A percentile compares a stretch with the other conserved stretches of the same genome.
Evolutionary conservation across 441 rosid genomes (phyloP).

Genomic region (Rhodomyrtus psidioides): DNA sequence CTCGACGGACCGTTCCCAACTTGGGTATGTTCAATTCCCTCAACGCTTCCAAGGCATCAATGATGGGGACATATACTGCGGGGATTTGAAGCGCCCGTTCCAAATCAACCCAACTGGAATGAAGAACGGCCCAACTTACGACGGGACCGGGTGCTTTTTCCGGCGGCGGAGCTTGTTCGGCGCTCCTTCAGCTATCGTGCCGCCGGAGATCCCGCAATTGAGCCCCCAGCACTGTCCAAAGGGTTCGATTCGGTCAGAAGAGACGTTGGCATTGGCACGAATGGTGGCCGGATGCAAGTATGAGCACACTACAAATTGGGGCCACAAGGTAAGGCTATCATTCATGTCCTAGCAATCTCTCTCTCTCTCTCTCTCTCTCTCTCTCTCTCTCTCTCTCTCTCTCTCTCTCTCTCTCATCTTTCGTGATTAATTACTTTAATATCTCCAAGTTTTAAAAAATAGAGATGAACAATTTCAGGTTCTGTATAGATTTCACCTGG

Average conservation of each 20-base stretch:
- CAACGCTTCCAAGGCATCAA: slow-evolving; percentile 43
- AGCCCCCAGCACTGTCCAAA: slow-evolving; percentile 12
- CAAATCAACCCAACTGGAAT: slow-evolving; percentile 27
- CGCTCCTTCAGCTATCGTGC: slow-evolving; percentile 5
- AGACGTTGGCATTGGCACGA: slow-evolving; percentile 32
- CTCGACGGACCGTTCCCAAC: background rate
- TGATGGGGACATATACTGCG: slow-evolving; percentile 44
- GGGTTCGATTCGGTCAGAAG: slow-evolving; percentile 18
- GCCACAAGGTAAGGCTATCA: slow-evolving; percentile 34
- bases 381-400: background rate
- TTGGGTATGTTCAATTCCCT: slow-evolving; percentile 61
- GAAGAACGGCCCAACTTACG: slow-evolving; percentile 33
- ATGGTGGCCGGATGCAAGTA: slow-evolving; percentile 37
- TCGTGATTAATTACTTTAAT: background rate
- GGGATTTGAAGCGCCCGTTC: slow-evolving; percentile 21
- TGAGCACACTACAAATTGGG: slow-evolving; percentile 56
- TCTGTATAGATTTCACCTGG: too few species aligned
- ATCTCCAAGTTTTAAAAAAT: background rate
- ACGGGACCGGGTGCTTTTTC: slow-evolving; percentile 56
- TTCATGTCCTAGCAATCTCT: background rate
- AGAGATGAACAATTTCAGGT: background rate
- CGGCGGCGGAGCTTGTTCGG: slow-evolving; percentile 40
- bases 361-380: too few species aligned
- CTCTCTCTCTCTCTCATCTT: background rate
- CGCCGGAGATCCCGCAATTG: slow-evolving; percentile 25